phyloP scores from a whole-genome alignment of 2,329 filamentous ascomycete genomes.

The Sarocladium kiliense region DNA sequence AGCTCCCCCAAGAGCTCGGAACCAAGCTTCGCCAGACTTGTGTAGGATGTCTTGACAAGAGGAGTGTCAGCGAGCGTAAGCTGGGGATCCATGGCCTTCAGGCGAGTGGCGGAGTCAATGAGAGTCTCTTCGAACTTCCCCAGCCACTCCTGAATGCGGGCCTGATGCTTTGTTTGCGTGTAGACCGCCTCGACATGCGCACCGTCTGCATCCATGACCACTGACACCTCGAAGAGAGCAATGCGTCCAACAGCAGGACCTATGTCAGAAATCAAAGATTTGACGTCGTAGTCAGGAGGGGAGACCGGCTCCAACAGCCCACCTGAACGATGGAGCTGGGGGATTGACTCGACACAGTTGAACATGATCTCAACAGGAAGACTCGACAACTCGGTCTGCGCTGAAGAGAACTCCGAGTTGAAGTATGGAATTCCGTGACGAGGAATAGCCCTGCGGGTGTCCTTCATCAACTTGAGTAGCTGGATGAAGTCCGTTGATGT shows the following conservation, averaged over 20 bases:
- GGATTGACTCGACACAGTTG: constrained; percentile 46
- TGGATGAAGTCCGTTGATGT: constrained; percentile 43
- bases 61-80: constrained; percentile 47
- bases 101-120: constrained; percentile 35
- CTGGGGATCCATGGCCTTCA: constrained; percentile 37
- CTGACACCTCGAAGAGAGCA: constrained; percentile 45
- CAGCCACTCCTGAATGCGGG: constrained; percentile 41
- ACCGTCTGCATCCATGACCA: constrained; percentile 37
- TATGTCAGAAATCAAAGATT: constrained; percentile 36
- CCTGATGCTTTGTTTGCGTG: constrained; percentile 34
- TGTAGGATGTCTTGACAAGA: constrained; percentile 41
- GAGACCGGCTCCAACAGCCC: constrained; percentile 44
- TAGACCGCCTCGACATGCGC: constrained; percentile 42
- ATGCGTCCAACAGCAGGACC: constrained; percentile 42
- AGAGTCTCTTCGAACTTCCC: constrained; percentile 40
- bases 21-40: constrained; percentile 39
- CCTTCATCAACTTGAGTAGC: constrained; percentile 48
- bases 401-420: constrained; percentile 33
- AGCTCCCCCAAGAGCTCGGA: constrained; percentile 34
- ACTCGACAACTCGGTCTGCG: constrained; percentile 22
- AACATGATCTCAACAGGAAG: constrained; percentile 55
- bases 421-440: constrained; percentile 46
- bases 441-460: constrained; percentile 38
- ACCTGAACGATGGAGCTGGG: constrained; percentile 41
- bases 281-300: constrained; percentile 32